phyloP scores from a whole-genome alignment of 2,329 filamentous ascomycete genomes.

The Xylaria sp. region DNA sequence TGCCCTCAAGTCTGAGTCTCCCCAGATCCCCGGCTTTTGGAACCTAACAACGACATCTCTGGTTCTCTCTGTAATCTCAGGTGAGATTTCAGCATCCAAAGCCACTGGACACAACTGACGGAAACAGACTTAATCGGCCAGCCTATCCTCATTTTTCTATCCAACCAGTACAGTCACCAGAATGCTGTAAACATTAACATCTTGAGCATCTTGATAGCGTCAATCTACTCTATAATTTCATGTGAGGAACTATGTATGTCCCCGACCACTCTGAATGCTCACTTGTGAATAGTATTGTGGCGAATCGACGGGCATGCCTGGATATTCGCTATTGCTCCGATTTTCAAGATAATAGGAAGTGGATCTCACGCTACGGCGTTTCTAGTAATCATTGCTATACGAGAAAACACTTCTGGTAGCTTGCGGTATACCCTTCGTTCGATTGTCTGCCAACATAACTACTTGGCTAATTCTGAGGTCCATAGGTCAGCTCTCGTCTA shows the following conservation, averaged over 20 bases:
- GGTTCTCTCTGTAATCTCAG: conserved; percentile 19
- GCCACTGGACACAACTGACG: neutral
- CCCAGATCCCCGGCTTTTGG: conserved; percentile 24
- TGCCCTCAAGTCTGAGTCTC: neutral
- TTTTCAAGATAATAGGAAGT: conserved; percentile 27
- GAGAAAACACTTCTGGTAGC: conserved; percentile 7
- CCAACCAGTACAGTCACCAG: conserved; percentile 2
- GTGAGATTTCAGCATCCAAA: neutral
- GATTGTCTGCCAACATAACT: neutral
- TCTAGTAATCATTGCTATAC: conserved; percentile 5
- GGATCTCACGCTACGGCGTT: conserved; percentile 26
- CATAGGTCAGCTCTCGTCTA: conserved; percentile 17
- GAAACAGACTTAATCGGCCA: conserved; percentile 25
- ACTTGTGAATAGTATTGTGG: conserved; percentile 7
- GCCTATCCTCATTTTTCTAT: conserved; percentile 1
- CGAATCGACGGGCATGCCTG: neutral
- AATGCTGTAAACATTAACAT: conserved; percentile 25
- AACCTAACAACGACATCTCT: conserved; percentile 21
- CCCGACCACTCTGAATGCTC: neutral
- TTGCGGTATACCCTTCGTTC: conserved; percentile 11
- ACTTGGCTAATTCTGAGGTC: neutral
- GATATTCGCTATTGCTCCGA: conserved; percentile 5
- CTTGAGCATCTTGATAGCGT: conserved; percentile 14
- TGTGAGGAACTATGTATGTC: conserved; percentile 9
- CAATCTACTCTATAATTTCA: conserved; percentile 9